These are phyloP conservation scores for Salvia splendens DNA, from an alignment of 257 asterid genomes.

Conservation along the genomic window DNA sequence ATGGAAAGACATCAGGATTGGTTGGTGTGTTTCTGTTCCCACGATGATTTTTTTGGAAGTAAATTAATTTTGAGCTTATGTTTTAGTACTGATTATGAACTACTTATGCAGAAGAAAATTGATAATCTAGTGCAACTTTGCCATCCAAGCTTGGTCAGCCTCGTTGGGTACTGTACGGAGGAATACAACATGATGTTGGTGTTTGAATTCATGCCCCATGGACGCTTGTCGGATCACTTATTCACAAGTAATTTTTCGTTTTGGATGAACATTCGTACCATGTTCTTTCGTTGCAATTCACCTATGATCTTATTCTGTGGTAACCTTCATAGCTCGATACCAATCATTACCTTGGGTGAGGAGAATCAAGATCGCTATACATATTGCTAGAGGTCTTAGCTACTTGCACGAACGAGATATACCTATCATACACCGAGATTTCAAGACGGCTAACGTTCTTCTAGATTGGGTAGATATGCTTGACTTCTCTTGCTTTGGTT, in stretches of 20 bases:
- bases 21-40: neutral
- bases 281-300: neutral
- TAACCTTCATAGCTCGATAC: conserved; percentile 1
- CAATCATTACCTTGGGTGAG: conserved; percentile 28
- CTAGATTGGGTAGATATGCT: conserved; percentile 30
- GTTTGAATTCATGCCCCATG: conserved; percentile 56
- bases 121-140: conserved; percentile 45
- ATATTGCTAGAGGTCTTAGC: conserved; percentile 35
- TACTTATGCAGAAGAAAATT: conserved; percentile 45
- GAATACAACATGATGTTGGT: conserved; percentile 53
- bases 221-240: conserved; percentile 52
- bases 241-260: conserved; percentile 36
- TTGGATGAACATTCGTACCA: neutral
- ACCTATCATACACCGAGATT: conserved; percentile 23
- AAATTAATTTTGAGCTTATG: neutral
- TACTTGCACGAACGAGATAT: conserved; percentile 34
- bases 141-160: conserved; percentile 54
- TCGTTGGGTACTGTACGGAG: conserved; percentile 46
- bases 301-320: neutral
- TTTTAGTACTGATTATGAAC: neutral
- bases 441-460: conserved; percentile 23
- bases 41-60: neutral
- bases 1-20: neutral
- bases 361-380: conserved; percentile 30
- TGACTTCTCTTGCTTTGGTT: neutral